Evolutionary conservation across 495 filamentous ascomycete species (phyloP).

Genomic region (Daldinia bambusicola): DNA sequence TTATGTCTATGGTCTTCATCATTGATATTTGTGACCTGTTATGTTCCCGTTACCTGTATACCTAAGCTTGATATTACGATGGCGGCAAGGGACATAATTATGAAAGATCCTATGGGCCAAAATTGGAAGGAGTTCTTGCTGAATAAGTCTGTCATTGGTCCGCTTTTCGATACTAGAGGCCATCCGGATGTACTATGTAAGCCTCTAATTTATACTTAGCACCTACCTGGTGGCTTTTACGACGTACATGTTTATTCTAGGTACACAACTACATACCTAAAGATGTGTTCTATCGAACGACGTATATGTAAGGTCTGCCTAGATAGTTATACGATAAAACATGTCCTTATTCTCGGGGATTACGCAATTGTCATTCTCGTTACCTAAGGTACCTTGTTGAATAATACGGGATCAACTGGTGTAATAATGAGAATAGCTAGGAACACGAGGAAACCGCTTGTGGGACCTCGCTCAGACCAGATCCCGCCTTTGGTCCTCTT

Average conservation of each 20-base stretch:
- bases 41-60: background rate
- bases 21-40: background rate
- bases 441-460: conserved; percentile 27
- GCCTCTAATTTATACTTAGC: background rate
- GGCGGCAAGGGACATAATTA: background rate
- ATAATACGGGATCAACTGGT: background rate
- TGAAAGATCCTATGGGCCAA: conserved; percentile 4
- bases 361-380: background rate
- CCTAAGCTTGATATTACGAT: background rate
- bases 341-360: background rate
- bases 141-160: background rate
- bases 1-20: background rate
- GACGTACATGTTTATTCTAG: background rate
- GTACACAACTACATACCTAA: background rate
- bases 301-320: background rate
- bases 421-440: background rate
- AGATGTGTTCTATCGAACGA: background rate
- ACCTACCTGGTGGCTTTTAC: too few relatives aligned
- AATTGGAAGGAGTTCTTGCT: conserved; percentile 6
- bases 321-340: background rate
- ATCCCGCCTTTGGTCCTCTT: conserved; percentile 16
- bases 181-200: background rate
- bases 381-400: background rate
- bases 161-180: background rate
- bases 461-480: conserved; percentile 12